phyloP scores from a whole-genome alignment of 768 basidiomycete genomes.

The Mycena rosella region DNA sequence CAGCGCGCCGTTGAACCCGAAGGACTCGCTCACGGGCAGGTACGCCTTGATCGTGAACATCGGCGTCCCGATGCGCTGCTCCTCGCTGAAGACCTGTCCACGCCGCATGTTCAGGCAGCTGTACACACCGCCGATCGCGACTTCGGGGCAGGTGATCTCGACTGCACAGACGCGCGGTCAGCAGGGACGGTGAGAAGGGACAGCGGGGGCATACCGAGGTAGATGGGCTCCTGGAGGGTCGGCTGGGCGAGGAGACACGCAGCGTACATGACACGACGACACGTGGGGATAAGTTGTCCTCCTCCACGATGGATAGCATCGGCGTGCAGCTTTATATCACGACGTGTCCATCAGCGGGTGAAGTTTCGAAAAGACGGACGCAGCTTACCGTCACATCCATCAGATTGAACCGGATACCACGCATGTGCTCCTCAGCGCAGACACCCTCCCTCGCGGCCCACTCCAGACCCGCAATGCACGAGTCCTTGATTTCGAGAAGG shows the following conservation, averaged over 20 bases:
- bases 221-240: constrained; percentile 95
- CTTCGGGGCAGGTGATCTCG: constrained; percentile 98
- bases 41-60: constrained; percentile 99
- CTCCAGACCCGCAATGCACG: constrained; percentile 98
- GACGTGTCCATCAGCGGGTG: constrained; percentile 9
- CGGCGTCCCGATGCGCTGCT: constrained; percentile 96
- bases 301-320: constrained; percentile 99
- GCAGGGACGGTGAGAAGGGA: constrained; percentile 21
- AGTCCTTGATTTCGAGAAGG: constrained; percentile 99
- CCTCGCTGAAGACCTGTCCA: constrained; percentile 98
- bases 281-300: constrained; percentile 98
- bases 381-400: constrained; percentile 89
- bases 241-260: constrained; percentile 94
- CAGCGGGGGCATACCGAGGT: constrained; percentile 73
- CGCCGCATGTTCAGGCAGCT: constrained; percentile 93
- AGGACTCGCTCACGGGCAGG: constrained; percentile 91
- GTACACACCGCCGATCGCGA: constrained; percentile 98
- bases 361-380: constrained; percentile 26
- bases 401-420: constrained; percentile 96
- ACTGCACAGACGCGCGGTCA: constrained; percentile 58
- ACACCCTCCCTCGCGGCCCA: constrained; percentile 99
- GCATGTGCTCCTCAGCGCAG: constrained; percentile 97
- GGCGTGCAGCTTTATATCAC: constrained; percentile 79
- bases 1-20: constrained; percentile 98
- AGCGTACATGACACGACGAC: constrained; percentile 96